Evolutionary conservation across 768 basidiomycete genomes (phyloP), one percentile per base, ranked within the genome.

Genomic region (Amanita pallidorosea): DNA sequence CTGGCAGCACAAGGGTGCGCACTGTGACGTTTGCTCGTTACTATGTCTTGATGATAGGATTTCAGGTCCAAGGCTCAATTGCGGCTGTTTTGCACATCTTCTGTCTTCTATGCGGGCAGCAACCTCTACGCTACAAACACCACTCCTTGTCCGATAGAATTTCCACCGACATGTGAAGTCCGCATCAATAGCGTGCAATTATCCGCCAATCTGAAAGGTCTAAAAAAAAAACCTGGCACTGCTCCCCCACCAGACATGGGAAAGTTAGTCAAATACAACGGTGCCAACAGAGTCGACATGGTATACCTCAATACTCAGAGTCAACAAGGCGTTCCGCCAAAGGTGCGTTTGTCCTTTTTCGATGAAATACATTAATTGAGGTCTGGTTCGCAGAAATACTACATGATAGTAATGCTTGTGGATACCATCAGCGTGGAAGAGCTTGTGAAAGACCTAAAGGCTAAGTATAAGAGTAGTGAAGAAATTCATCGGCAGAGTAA

Each of bases 221-320:
- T 95, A 62, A 96, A 96, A 75, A 96, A 96, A 73, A 93, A 88
- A 58, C 86, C 90, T 25, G 92, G 92, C 3, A 94, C 89, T 38
- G 88, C 91, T 1, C 90, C 92, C n/a, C 92, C 92, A 5, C 83
- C 90, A 1, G 85, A 92, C 62, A 57, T 78, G 31, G 67, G 68
- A 35, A 69, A 71, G 56, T 69, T 70, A 53, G 63, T 71, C 6
- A 67, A 72, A 48, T 55, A 67, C 11, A 68, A 59, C 44, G 67
- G 65, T 7, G 61, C 69, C 33, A 92, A 90, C 62, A 77, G 80
- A 35, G 69, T 93, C 13, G 90, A 93, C 57, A 88, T 93, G 78
- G 79, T 91, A 3, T 93, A 92, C 63, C 85, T 93, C 36, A 93
- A 93, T 58, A 91, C 87, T 56, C 84, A 87, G 55, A 51, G 34